Conservation (phyloP, 108 stramenopile species). For the Schizochytrium sp. region DNA sequence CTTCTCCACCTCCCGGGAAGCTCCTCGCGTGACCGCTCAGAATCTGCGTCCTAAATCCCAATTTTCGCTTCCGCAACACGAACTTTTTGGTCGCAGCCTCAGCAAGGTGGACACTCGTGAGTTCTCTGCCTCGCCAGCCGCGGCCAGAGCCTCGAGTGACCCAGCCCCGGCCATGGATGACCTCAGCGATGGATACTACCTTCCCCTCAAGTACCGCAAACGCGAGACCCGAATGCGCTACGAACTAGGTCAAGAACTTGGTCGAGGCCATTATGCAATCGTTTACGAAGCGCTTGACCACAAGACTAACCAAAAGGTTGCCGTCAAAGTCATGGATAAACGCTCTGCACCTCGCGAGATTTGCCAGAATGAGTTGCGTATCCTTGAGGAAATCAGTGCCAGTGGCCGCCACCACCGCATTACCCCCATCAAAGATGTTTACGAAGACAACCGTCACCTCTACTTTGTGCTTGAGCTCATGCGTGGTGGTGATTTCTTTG, state of each 20-base stretch:
- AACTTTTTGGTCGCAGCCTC: slow-evolving; percentile 11
- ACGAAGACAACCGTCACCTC: slow-evolving; percentile 68
- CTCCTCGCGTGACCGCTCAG: neutral
- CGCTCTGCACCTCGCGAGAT: slow-evolving; percentile 64
- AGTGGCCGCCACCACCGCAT: neutral
- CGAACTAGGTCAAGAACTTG: slow-evolving; percentile 68
- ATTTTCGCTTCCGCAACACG: neutral
- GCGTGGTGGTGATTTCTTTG: slow-evolving; percentile 69
- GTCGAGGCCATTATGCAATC: slow-evolving; percentile 70
- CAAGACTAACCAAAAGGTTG: slow-evolving; percentile 68
- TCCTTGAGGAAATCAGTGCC: slow-evolving; percentile 50
- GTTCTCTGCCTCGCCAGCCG: slow-evolving; percentile 25
- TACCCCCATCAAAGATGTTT: slow-evolving; percentile 66
- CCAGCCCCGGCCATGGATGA: neutral
- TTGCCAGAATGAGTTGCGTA: slow-evolving; percentile 55
- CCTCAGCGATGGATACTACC: slow-evolving; percentile 46
- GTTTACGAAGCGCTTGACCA: slow-evolving; percentile 71
- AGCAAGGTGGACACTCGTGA: slow-evolving; percentile 2
- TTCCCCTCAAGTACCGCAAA: slow-evolving; percentile 40
- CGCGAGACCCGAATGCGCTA: slow-evolving; percentile 57
- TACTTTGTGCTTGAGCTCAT: slow-evolving; percentile 75
- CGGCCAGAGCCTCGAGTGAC: neutral
- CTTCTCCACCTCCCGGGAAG: neutral
- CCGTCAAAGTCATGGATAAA: slow-evolving; percentile 75
- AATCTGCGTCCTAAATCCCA: neutral